Evolutionary conservation across 2,329 filamentous ascomycete genomes (phyloP), one percentile per base, ranked within the genome.

Genomic region (Pseudocercospora fijiensis): DNA sequence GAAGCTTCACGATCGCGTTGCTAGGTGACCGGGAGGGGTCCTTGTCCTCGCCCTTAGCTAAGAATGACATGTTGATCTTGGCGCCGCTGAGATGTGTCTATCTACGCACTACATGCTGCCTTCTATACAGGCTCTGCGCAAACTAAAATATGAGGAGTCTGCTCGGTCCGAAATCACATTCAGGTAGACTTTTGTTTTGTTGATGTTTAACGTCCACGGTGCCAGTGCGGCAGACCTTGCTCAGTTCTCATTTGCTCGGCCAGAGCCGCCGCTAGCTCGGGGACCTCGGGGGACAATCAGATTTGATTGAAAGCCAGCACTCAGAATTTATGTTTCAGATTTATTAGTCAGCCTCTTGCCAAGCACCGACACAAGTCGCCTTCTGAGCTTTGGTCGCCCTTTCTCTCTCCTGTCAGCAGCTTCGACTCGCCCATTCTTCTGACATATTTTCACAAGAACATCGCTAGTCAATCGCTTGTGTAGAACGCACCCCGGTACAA

Each of bases 1-100:
- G n/a, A 37, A n/a, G 24, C 49, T 28, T 53, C 49, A 53, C 22
- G 22, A 18, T 53, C 49, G 49, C 49, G 49, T 53, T 53, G 49
- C 49, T 53, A 53, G 49, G 24, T 26, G 24, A 28, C 20, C 49
- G 26, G 49, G 22, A 52, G 11, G 47, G 18, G 13, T 5, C 2
- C 13, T 4, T 33, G 30, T 37, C 13, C 13, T 4, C 16, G 30
- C n/a, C 13, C 49, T 27, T 52, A 27, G 24, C 22, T 27, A 52
- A 52, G 20, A 28, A 53, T 53, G 49, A 53, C 49, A 28, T 53
- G 9, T 5, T 18, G 45, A 13, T 49, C 45, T 49, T 49, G 22
- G 18, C 45, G 4, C 45, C 45, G 22, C 22, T 9, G 45, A 22
- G 24, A 37, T 13, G 20, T 52, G 20, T 24, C 24, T 10, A 26